A percentile compares a stretch with the other conserved stretches of the same genome.
Conservation (phyloP, 1,139 yeast species). For the Dujonia santamariae region DNA sequence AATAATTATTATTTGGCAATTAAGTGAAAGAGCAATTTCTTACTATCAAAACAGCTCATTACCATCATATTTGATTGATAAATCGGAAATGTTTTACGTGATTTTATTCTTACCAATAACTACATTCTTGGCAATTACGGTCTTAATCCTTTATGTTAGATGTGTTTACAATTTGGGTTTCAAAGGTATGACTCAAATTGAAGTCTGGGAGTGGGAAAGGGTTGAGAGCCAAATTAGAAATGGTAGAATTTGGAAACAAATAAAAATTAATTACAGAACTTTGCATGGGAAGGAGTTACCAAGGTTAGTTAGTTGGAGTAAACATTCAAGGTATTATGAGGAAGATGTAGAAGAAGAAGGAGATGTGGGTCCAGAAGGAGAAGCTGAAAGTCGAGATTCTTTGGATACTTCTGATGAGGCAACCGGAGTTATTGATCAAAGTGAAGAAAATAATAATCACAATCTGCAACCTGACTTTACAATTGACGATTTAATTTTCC, state of each 20-base stretch:
- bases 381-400: constrained; percentile 11
- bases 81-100: constrained; percentile 53
- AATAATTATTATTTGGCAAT: constrained; percentile 42
- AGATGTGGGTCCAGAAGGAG: constrained; percentile 10
- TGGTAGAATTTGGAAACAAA: constrained; percentile 50
- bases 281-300: constrained; percentile 47
- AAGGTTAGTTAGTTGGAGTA: constrained; percentile 46
- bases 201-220: constrained; percentile 88
- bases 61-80: constrained; percentile 59
- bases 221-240: constrained; percentile 61
- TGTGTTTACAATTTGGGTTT: constrained; percentile 54
- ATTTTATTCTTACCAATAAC: constrained; percentile 56
- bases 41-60: constrained; percentile 53
- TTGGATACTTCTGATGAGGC: constrained; percentile 7
- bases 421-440: not conserved
- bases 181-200: constrained; percentile 87
- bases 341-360: constrained; percentile 11
- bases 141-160: constrained; percentile 57
- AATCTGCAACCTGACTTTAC: constrained; percentile 29
- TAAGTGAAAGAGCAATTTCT: constrained; percentile 36
- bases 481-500: constrained; percentile 65
- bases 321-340: constrained; percentile 18
- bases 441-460: not conserved
- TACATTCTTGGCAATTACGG: constrained; percentile 55
- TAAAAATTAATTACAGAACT: constrained; percentile 42